Evolutionary conservation across 1,284 basidiomycete genomes (phyloP).

Genomic region (Gastroboletus turbinatus): DNA sequence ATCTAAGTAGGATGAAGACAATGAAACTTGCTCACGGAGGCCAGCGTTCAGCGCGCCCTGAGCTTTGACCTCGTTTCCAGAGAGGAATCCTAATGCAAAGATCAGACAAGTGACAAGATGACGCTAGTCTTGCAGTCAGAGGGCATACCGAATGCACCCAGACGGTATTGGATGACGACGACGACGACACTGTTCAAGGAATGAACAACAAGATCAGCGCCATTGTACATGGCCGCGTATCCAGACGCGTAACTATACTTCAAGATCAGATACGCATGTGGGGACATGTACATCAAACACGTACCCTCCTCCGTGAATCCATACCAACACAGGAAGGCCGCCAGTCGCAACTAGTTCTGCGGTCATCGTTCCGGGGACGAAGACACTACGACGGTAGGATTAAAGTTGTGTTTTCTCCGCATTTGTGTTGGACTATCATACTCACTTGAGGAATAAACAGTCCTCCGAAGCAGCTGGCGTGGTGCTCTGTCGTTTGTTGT

Average conservation of each 20-base stretch:
- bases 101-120: not conserved
- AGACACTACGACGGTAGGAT: conserved; percentile 6
- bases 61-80: conserved; percentile 27
- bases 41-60: conserved; percentile 33
- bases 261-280: not conserved
- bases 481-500: conserved; percentile 3
- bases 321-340: conserved; percentile 20
- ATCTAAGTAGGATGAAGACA: not conserved
- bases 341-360: not conserved
- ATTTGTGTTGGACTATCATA: not conserved
- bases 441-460: conserved; percentile 27
- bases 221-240: conserved; percentile 12
- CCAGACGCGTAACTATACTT: conserved; percentile 7
- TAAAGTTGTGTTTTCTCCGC: not conserved
- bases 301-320: conserved; percentile 28
- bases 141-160: conserved; percentile 41
- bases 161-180: conserved; percentile 42
- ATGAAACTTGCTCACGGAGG: conserved; percentile 23
- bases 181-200: conserved; percentile 33
- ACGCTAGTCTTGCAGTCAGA: not conserved
- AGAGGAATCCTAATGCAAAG: conserved; percentile 26
- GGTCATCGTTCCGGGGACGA: conserved; percentile 10
- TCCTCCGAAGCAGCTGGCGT: conserved; percentile 14
- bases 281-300: not conserved
- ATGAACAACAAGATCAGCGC: conserved; percentile 17